Evolutionary conservation across 495 filamentous ascomycete species (phyloP), one percentile per base, ranked within the genome.

Genomic region (Haplographium delicatum): DNA sequence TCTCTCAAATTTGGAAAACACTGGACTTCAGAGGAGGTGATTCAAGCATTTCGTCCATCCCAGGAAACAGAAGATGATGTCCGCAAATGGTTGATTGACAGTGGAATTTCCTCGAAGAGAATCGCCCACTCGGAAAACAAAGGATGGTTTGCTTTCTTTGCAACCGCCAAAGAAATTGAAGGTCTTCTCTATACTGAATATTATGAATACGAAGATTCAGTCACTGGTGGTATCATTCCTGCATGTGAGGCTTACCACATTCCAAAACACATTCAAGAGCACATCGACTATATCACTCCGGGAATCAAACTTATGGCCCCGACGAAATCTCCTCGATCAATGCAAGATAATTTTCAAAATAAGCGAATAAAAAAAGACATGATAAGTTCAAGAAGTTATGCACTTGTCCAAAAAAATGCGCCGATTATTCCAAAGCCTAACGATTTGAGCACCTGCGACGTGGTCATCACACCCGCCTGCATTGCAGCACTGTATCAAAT

Each of bases 171-270:
- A 33, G 78, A 82, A 53, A 71, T 69, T 1, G 81, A 85, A 51
- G 59, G 59, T 5, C 67, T 85, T 1, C 72, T 85, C 45, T 67
- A 72, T 41, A 76, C 81, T 1, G 66, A 81, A 51, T 85, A 81
- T 53, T 73, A 78, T 51, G 55, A 74, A 34, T 81, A 81, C 58
- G 65, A 76, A 50, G 75, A 84, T 52, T 34, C 42, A n/a, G 51
- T 56, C 5, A 68, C 65, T 30, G 68, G 64, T n/a, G 68, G 69
- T 16, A 60, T 68, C 24, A 72, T 71, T 15, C 41, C 53, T 20
- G 30, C 53, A 20, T 56, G 53, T 28, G 53, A 56, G 48, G 58
- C 41, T 19, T 59, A 39, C 26, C 47, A 50, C 11, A 23, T 56
- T 4, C 53, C 53, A 6, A 20, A 18, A 13, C 40, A 56, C 19